Evolutionary conservation across 225 moss, liverwort and hornwort species (phyloP).

Genomic region (Physcomitrium patens): DNA sequence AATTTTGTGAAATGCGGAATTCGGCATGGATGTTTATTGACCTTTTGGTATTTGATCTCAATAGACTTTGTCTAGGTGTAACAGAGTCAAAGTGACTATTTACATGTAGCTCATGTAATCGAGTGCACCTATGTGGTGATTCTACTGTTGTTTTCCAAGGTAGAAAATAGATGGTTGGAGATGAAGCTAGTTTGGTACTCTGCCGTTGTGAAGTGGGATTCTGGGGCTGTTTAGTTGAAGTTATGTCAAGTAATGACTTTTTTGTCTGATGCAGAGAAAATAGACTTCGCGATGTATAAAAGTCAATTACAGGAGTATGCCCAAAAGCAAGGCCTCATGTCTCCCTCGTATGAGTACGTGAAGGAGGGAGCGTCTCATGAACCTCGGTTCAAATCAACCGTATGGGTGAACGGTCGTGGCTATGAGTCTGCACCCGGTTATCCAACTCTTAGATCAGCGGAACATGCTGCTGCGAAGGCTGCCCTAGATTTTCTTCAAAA

Average conservation of each 20-base stretch:
- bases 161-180: not conserved
- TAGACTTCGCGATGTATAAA: constrained; percentile 77
- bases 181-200: not conserved
- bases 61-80: no score
- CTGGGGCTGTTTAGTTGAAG: not conserved
- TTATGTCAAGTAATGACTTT: not conserved
- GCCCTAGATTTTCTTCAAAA: constrained; percentile 78
- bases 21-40: no score
- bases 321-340: constrained; percentile 84
- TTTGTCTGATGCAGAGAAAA: constrained; percentile 36
- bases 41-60: no score
- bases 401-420: constrained; percentile 67
- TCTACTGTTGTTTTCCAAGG: no score
- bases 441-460: constrained; percentile 84
- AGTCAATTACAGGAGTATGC: constrained; percentile 99
- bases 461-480: constrained; percentile 94
- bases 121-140: no score
- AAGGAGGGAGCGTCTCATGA: constrained; percentile 97
- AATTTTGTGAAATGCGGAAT: no score
- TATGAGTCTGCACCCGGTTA: constrained; percentile 83
- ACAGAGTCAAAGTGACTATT: no score
- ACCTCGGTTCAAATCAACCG: constrained; percentile 89
- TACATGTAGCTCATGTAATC: no score
- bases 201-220: not conserved
- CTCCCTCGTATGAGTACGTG: constrained; percentile 89